These are phyloP conservation scores for Coemansia sp. DNA, from an alignment of 192 early-diverging fungal species.

Conservation along the genomic window DNA sequence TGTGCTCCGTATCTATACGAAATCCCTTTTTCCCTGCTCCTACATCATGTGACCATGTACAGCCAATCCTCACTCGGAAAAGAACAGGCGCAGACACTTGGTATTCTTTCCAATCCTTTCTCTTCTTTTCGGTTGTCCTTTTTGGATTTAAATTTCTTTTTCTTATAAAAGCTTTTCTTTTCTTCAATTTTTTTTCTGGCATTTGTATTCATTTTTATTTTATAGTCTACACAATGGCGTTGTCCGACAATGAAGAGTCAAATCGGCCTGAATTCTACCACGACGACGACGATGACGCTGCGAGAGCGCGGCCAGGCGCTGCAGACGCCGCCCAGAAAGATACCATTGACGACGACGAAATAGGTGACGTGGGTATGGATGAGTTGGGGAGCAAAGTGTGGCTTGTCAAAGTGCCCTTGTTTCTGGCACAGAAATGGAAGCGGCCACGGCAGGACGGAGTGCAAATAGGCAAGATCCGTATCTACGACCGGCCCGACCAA, in stretches of 20 bases:
- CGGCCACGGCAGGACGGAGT: constrained; percentile 61
- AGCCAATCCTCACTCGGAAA: background rate
- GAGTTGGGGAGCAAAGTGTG: constrained; percentile 76
- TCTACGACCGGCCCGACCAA: constrained; percentile 63
- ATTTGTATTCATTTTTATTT: background rate
- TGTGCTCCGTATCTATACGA: too few relatives aligned
- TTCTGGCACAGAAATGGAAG: constrained; percentile 85
- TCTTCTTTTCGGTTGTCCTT: background rate
- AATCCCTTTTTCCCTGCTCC: background rate
- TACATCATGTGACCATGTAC: background rate
- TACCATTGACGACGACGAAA: constrained; percentile 60
- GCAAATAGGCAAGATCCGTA: constrained; percentile 77
- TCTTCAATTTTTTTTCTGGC: constrained; percentile 3
- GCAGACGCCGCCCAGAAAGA: background rate
- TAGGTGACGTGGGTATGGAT: constrained; percentile 68
- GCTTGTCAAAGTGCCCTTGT: constrained; percentile 93
- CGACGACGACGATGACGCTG: constrained; percentile 25
- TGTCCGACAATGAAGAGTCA: constrained; percentile 38
- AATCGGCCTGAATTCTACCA: constrained; percentile 41
- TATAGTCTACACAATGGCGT: constrained; percentile 4
- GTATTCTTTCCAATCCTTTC: background rate
- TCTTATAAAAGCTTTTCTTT: background rate
- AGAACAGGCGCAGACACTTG: too few relatives aligned
- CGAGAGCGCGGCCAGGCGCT: background rate
- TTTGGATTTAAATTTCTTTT: background rate